Conservation (phyloP, 768 basidiomycete genomes). For the Tulasnella sp. region DNA sequence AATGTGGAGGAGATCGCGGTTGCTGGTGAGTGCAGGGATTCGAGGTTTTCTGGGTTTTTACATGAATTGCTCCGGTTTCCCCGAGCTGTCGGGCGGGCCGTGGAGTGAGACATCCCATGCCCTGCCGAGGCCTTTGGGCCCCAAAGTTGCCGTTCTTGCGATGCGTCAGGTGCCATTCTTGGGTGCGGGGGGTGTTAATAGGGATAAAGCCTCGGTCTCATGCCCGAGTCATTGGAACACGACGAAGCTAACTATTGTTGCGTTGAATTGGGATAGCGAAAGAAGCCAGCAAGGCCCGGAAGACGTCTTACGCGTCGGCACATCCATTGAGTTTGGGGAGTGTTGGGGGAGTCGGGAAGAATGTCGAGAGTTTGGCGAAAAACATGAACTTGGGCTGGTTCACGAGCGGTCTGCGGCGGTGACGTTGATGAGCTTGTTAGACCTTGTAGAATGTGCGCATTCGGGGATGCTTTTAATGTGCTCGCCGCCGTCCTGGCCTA, state of each 20-base stretch:
- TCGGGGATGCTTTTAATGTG: not conserved
- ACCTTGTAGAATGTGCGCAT: not conserved
- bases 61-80: conserved; percentile 5
- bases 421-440: not conserved
- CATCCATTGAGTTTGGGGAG: conserved; percentile 73
- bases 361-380: conserved; percentile 12
- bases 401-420: not conserved
- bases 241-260: no score
- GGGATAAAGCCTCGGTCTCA: conserved; percentile 12
- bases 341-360: conserved; percentile 9
- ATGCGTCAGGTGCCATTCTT: not conserved
- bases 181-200: not conserved
- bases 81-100: conserved; percentile 10
- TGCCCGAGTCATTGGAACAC: not conserved
- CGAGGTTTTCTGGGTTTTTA: conserved; percentile 8
- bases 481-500: not conserved
- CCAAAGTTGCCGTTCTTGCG: not conserved
- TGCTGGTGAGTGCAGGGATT: conserved; percentile 52
- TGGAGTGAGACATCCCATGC: not conserved
- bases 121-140: not conserved
- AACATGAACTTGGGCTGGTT: conserved; percentile 17
- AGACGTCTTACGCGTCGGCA: conserved; percentile 73
- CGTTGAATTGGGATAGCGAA: conserved; percentile 47
- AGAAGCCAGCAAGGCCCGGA: conserved; percentile 63
- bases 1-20: conserved; percentile 79